phyloP scores from a whole-genome alignment of 306 rosid species.

The Glycine tomentella region DNA sequence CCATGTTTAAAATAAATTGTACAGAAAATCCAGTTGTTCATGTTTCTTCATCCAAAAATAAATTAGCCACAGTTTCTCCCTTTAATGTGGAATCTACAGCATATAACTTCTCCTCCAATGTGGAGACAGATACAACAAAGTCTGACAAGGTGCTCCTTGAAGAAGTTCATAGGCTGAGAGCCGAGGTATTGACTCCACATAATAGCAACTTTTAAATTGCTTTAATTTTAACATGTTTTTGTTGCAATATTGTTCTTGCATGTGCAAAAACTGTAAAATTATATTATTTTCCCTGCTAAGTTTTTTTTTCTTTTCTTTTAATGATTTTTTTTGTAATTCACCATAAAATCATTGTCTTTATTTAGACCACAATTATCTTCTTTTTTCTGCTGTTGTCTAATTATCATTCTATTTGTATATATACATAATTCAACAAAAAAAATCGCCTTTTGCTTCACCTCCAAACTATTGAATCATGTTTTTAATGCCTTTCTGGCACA shows the following conservation, averaged over 20 bases:
- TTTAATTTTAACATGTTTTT: constrained; percentile 6
- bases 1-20: constrained; percentile 45
- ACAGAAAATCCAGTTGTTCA: constrained; percentile 55
- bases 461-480: background rate
- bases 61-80: constrained; percentile 45
- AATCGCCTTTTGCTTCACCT: background rate
- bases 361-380: background rate
- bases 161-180: constrained; percentile 70
- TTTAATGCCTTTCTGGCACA: background rate
- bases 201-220: background rate
- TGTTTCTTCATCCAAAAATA: constrained; percentile 47
- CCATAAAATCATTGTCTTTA: background rate
- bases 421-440: background rate
- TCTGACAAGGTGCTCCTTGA: constrained; percentile 65
- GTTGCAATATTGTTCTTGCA: background rate
- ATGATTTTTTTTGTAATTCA: background rate
- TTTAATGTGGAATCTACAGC: constrained; percentile 41
- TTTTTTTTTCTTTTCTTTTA: too few relatives aligned
- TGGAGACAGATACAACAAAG: constrained; percentile 47
- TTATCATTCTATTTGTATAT: background rate
- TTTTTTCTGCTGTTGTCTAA: background rate
- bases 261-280: background rate
- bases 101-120: constrained; percentile 25
- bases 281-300: too few relatives aligned
- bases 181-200: constrained; percentile 58